Percentiles rank a stretch among this genome's conserved stretches.
Evolutionary conservation across 1,284 basidiomycete species (phyloP).

Genomic region (Melampsora americana): DNA sequence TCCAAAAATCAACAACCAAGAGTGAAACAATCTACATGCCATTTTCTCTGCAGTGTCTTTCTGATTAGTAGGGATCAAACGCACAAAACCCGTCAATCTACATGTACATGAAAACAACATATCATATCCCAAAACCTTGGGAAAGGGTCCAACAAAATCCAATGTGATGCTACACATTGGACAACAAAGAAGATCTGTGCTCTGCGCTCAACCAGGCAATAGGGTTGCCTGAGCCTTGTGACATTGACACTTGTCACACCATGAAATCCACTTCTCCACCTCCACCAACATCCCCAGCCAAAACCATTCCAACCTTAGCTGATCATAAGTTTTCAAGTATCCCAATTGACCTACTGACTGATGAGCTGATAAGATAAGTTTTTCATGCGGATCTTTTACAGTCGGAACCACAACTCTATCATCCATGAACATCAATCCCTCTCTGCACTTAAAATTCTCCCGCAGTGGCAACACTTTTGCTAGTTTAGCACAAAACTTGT

Average conservation of each 20-base stretch:
- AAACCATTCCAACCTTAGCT: neutral
- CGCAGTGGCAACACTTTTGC: no score
- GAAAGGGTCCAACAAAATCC: constrained; percentile 20
- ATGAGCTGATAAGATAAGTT: neutral
- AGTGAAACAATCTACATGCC: neutral
- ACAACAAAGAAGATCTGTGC: neutral
- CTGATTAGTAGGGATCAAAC: constrained; percentile 6
- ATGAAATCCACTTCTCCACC: neutral
- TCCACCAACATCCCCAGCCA: neutral
- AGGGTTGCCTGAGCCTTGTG: neutral
- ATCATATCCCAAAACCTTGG: neutral
- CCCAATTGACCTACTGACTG: neutral
- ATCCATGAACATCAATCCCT: no score
- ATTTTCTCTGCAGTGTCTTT: constrained; percentile 15
- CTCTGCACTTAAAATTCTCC: no score
- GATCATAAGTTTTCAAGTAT: neutral
- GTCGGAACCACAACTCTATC: no score
- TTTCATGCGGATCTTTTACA: no score
- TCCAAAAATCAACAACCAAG: constrained; percentile 10
- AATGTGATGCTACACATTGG: constrained; percentile 3
- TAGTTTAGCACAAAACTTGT: no score
- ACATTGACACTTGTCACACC: neutral
- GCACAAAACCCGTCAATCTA: neutral
- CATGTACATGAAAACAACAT: constrained; percentile 3
- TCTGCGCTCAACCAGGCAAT: constrained; percentile 1